Conservation (phyloP, 331 rosid species). For the Acacia concinna region DNA sequence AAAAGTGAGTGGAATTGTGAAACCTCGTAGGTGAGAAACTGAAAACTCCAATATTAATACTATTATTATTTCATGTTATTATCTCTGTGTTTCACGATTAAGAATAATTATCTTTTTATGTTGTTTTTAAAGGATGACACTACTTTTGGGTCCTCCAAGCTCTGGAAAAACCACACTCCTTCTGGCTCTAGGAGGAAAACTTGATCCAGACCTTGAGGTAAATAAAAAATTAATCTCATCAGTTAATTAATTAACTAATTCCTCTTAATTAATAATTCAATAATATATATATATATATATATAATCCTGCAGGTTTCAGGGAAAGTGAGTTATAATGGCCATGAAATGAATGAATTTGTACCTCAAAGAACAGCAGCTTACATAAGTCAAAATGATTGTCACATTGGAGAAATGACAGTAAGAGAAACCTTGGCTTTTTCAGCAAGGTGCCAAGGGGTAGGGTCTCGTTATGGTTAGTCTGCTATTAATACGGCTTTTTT, state of each 20-base stretch:
- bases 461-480: constrained; percentile 67
- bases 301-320: constrained; percentile 49
- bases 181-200: constrained; percentile 71
- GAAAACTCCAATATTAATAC: neutral
- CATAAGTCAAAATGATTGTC: constrained; percentile 67
- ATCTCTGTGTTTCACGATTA: neutral
- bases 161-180: constrained; percentile 83
- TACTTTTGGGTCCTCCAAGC: constrained; percentile 82
- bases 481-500: neutral
- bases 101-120: neutral
- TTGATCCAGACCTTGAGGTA: constrained; percentile 52
- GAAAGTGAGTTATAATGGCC: constrained; percentile 69
- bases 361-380: constrained; percentile 74
- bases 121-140: constrained; percentile 53
- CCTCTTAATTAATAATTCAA: neutral
- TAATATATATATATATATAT: neutral
- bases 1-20: constrained; percentile 65
- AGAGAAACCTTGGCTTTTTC: constrained; percentile 84
- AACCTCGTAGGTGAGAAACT: constrained; percentile 57
- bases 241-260: neutral
- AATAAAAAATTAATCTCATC: neutral
- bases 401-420: constrained; percentile 78
- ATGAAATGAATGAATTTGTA: constrained; percentile 58
- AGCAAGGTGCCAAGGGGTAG: constrained; percentile 85
- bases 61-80: neutral